These are phyloP conservation scores for Fusarium duplospermum DNA, from an alignment of 2,329 filamentous ascomycete genomes.

Conservation along the genomic window DNA sequence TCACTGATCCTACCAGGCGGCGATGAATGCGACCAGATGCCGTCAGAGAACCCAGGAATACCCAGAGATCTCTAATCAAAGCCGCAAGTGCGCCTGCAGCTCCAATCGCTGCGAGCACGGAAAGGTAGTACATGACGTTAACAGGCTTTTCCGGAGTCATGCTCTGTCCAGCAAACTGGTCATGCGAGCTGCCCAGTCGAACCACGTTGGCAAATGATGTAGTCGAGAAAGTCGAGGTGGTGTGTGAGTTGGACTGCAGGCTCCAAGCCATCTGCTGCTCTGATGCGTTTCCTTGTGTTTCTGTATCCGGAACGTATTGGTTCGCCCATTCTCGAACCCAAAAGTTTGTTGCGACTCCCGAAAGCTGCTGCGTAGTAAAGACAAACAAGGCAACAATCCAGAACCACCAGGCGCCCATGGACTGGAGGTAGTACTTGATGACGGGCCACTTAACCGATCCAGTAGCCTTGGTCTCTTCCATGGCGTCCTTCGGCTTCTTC, in stretches of 20 bases:
- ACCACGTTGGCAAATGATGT: slow-evolving; percentile 52
- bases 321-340: slow-evolving; percentile 98
- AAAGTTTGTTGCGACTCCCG: slow-evolving; percentile 87
- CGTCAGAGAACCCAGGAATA: slow-evolving; percentile 91
- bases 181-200: slow-evolving; percentile 49
- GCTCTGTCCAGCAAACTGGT: background rate
- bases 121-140: slow-evolving; percentile 85
- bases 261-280: slow-evolving; percentile 37
- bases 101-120: slow-evolving; percentile 84
- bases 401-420: slow-evolving; percentile 98
- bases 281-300: slow-evolving; percentile 20
- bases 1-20: slow-evolving; percentile 80
- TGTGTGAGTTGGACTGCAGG: slow-evolving; percentile 39
- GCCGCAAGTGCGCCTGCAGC: slow-evolving; percentile 83
- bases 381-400: slow-evolving; percentile 82
- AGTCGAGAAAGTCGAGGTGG: slow-evolving; percentile 44
- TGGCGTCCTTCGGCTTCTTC: slow-evolving; percentile 61
- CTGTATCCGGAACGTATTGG: slow-evolving; percentile 72
- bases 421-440: slow-evolving; percentile 83
- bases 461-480: slow-evolving; percentile 82
- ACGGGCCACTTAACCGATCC: slow-evolving; percentile 91
- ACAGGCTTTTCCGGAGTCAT: slow-evolving; percentile 61
- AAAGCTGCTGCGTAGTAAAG: slow-evolving; percentile 86
- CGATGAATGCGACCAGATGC: slow-evolving; percentile 89
- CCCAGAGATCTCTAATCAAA: slow-evolving; percentile 83